A percentile compares a stretch with the other conserved stretches of the same genome.
Conservation (phyloP, 2,329 filamentous ascomycete species). For the Penicillium sp. region DNA sequence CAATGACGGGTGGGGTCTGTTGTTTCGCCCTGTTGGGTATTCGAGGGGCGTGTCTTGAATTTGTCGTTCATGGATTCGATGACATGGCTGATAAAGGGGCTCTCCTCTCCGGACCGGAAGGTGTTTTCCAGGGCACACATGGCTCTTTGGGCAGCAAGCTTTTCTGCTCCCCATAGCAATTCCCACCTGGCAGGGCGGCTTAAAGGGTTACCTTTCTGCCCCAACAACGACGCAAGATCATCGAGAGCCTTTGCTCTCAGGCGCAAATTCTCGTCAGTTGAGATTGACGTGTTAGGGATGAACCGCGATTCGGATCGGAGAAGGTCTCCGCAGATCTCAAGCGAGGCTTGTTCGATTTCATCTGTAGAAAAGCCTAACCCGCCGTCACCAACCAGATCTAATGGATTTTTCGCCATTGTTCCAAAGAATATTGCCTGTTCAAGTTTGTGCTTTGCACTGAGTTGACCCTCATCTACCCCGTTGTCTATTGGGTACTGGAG, state of each 20-base stretch:
- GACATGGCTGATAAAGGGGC: slow-evolving; percentile 71
- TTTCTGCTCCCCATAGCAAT: slow-evolving; percentile 87
- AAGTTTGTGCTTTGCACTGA: slow-evolving; percentile 84
- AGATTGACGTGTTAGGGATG: slow-evolving; percentile 70
- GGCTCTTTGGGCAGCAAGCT: slow-evolving; percentile 74
- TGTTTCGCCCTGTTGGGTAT: slow-evolving; percentile 67
- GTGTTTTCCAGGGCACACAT: slow-evolving; percentile 81
- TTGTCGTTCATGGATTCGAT: slow-evolving; percentile 75
- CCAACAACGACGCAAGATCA: slow-evolving; percentile 72
- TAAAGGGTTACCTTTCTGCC: slow-evolving; percentile 62
- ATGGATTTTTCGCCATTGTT: slow-evolving; percentile 75
- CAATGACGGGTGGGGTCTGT: slow-evolving; percentile 80
- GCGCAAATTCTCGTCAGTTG: slow-evolving; percentile 77
- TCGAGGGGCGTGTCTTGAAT: slow-evolving; percentile 65
- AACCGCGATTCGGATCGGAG: slow-evolving; percentile 74
- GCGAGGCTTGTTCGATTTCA: slow-evolving; percentile 74
- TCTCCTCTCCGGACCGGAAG: slow-evolving; percentile 53
- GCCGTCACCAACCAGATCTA: slow-evolving; percentile 74
- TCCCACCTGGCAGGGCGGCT: slow-evolving; percentile 72
- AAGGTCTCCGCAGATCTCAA: slow-evolving; percentile 78
- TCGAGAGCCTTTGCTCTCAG: slow-evolving; percentile 72
- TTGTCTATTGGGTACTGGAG: slow-evolving; percentile 45
- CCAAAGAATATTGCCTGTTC: slow-evolving; percentile 96
- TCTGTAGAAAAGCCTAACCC: slow-evolving; percentile 66
- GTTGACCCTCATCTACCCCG: slow-evolving; percentile 47